Percentiles rank a stretch among this genome's conserved stretches.
Evolutionary conservation across 257 asterid genomes (phyloP).

Genomic region (Henckelia pumila): DNA sequence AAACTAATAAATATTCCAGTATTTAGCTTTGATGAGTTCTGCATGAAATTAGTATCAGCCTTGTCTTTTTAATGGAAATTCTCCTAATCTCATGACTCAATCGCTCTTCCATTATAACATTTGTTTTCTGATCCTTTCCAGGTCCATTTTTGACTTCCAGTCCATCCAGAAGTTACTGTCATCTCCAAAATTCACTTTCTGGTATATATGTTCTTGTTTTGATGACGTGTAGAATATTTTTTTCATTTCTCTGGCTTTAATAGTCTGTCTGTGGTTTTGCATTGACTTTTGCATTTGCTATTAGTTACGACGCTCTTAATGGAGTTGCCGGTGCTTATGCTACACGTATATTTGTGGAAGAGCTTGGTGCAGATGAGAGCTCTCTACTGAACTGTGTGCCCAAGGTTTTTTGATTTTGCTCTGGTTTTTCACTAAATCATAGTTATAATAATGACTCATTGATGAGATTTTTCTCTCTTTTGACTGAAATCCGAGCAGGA

Average conservation of each 20-base stretch:
- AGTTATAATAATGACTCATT: conserved; percentile 17
- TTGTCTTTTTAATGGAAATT: conserved; percentile 2
- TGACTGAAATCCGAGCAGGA: conserved; percentile 57
- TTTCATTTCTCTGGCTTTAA: conserved; percentile 14
- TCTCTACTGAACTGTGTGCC: conserved; percentile 87
- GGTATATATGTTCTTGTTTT: conserved; percentile 48
- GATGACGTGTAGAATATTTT: conserved; percentile 16
- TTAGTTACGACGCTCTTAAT: conserved; percentile 92
- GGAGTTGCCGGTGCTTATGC: conserved; percentile 99
- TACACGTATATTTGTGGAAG: conserved; percentile 86
- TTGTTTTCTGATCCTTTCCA: conserved; percentile 33
- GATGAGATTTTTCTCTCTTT: neutral
- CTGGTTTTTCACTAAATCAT: conserved; percentile 9
- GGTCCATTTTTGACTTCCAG: conserved; percentile 91
- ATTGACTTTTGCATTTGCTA: conserved; percentile 10
- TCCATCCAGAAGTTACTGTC: conserved; percentile 74
- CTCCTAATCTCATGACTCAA: conserved; percentile 7
- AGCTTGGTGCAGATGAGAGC: conserved; percentile 85
- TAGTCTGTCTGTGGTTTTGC: conserved; percentile 3
- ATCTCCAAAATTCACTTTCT: conserved; percentile 80
- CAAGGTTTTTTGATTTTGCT: conserved; percentile 49
- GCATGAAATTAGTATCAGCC: neutral
- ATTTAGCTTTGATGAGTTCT: neutral
- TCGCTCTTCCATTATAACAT: conserved; percentile 22
- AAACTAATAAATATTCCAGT: neutral